phyloP scores from a whole-genome alignment of 2,329 filamentous ascomycete genomes.

The Pseudofabraea citricarpa region DNA sequence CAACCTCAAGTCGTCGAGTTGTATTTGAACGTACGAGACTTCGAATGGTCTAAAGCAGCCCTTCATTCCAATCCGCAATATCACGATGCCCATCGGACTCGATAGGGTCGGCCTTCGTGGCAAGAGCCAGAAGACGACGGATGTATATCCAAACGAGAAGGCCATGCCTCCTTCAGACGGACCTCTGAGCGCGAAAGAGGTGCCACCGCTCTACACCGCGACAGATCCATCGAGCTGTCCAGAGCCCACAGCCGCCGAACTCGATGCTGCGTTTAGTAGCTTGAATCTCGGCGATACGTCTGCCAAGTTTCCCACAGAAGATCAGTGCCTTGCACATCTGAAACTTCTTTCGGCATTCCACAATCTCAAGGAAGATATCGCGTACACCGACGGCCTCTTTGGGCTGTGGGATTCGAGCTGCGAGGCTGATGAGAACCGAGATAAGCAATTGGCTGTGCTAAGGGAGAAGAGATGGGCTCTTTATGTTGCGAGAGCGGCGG shows the following conservation, averaged over 20 bases:
- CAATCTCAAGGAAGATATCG: constrained; percentile 60
- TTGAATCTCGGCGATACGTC: constrained; percentile 29
- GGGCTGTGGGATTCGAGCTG: constrained; percentile 46
- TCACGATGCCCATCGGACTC: not conserved
- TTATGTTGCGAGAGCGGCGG: constrained; percentile 62
- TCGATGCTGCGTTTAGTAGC: constrained; percentile 31
- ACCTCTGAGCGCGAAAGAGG: constrained; percentile 4
- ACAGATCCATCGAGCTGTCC: constrained; percentile 8
- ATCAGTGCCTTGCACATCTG: constrained; percentile 67
- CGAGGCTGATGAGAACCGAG: constrained; percentile 27
- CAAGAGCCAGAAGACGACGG: constrained; percentile 7
- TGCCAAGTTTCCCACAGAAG: constrained; percentile 34
- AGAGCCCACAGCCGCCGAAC: constrained; percentile 14
- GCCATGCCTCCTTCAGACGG: not conserved
- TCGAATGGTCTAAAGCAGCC: too few species aligned
- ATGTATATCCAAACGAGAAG: constrained; percentile 4
- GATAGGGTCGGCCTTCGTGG: constrained; percentile 9
- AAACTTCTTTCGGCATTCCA: constrained; percentile 68
- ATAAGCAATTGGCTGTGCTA: constrained; percentile 44
- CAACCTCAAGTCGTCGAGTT: too few species aligned
- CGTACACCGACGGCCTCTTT: constrained; percentile 63
- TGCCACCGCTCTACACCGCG: constrained; percentile 15
- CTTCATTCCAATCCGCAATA: too few species aligned
- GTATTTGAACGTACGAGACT: too few species aligned
- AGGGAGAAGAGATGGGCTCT: constrained; percentile 71